Evolutionary conservation across 2,329 filamentous ascomycete species (phyloP).

Genomic region (Alternaria tenuissima): DNA sequence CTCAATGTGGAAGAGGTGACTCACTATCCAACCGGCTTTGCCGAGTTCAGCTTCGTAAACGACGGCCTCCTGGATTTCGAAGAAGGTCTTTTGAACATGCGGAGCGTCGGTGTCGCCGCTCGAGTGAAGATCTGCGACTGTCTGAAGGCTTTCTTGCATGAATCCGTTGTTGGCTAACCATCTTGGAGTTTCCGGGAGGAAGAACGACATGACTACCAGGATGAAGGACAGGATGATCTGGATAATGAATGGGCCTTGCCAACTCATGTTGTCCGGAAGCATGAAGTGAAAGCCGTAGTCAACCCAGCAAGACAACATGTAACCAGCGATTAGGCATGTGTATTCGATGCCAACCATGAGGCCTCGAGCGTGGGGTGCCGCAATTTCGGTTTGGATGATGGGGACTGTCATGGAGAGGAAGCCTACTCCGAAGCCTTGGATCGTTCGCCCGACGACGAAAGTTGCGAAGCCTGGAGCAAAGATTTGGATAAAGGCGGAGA

Average conservation of each 20-base stretch:
- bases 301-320: slow-evolving; percentile 53
- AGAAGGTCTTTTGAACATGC: slow-evolving; percentile 15
- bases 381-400: slow-evolving; percentile 51
- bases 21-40: too few species aligned
- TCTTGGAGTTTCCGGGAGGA: slow-evolving; percentile 35
- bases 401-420: slow-evolving; percentile 50
- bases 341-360: slow-evolving; percentile 54
- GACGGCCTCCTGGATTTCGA: too few species aligned
- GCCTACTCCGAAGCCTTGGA: slow-evolving; percentile 48
- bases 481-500: slow-evolving; percentile 50
- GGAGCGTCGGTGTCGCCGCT: slow-evolving; percentile 43
- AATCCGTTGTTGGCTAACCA: slow-evolving; percentile 55
- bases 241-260: slow-evolving; percentile 45
- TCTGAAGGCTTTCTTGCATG: slow-evolving; percentile 51
- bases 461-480: slow-evolving; percentile 48
- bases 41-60: too few species aligned
- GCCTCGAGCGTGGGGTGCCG: slow-evolving; percentile 42
- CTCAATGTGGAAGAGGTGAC: too few species aligned
- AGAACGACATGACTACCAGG: slow-evolving; percentile 48
- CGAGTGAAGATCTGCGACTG: slow-evolving; percentile 53
- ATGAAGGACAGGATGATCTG: slow-evolving; percentile 47
- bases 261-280: slow-evolving; percentile 45
- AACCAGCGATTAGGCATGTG: slow-evolving; percentile 49
- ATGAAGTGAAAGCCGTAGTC: slow-evolving; percentile 52
- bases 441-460: slow-evolving; percentile 47